Conservation (phyloP, 2,329 filamentous ascomycete genomes). For the Exophiala alcalophila region DNA sequence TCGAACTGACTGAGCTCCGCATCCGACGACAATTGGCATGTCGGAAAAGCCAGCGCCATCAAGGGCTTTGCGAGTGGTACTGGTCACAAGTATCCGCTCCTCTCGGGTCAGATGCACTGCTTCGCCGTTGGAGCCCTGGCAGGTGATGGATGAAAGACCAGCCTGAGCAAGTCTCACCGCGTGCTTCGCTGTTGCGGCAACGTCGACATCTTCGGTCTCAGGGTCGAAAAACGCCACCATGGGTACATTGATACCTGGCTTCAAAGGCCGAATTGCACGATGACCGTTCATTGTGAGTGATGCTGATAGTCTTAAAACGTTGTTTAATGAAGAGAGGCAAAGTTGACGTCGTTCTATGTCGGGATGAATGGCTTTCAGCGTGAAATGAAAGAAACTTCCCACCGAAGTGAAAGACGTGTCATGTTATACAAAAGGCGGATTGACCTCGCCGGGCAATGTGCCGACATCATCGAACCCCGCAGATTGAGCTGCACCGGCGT, state of each 20-base stretch:
- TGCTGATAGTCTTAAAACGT: no score
- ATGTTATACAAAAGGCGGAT: no score
- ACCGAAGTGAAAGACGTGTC: no score
- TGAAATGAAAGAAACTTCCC: no score
- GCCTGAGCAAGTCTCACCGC: constrained; percentile 68
- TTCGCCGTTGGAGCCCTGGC: constrained; percentile 79
- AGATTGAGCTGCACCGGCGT: constrained; percentile 14
- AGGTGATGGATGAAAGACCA: constrained; percentile 70
- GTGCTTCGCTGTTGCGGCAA: constrained; percentile 55
- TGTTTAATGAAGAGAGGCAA: no score
- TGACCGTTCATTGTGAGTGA: constrained; percentile 25
- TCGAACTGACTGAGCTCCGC: constrained; percentile 68
- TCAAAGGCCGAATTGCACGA: constrained; percentile 17
- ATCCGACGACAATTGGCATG: constrained; percentile 71
- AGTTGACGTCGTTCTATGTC: neutral
- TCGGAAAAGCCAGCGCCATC: constrained; percentile 62
- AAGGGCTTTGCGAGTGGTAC: constrained; percentile 66
- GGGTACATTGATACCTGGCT: constrained; percentile 65
- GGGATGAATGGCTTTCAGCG: no score
- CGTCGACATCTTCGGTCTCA: constrained; percentile 63
- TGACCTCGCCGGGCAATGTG: constrained; percentile 19
- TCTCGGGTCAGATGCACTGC: constrained; percentile 71
- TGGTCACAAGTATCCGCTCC: constrained; percentile 67
- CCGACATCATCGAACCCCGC: constrained; percentile 12
- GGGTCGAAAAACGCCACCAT: constrained; percentile 71